Conservation (phyloP, 345 rosid genomes). For the Cardiospermum halicacabum region DNA sequence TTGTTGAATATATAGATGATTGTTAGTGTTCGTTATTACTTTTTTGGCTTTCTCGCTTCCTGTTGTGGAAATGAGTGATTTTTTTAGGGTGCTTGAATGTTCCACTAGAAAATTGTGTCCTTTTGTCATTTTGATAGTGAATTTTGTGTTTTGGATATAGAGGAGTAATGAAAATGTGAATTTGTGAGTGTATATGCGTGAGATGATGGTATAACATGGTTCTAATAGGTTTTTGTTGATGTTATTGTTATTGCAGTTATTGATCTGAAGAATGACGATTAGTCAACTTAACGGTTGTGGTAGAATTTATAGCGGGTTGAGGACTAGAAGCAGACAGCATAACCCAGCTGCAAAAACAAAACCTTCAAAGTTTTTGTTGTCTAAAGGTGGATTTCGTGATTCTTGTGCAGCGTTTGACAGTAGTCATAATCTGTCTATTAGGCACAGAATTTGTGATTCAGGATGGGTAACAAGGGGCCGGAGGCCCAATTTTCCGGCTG, state of each 20-base stretch:
- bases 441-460: conserved; percentile 20
- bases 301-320: conserved; percentile 30
- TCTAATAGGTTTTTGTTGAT: conserved; percentile 6
- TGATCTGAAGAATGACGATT: conserved; percentile 28
- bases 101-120: neutral
- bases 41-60: too few relatives aligned
- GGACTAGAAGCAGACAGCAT: conserved; percentile 22
- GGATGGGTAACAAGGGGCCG: conserved; percentile 31
- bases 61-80: conserved; percentile 1
- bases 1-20: neutral
- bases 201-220: neutral
- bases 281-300: conserved; percentile 33
- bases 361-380: conserved; percentile 16
- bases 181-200: neutral
- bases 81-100: neutral
- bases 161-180: neutral
- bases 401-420: conserved; percentile 9
- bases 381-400: conserved; percentile 14
- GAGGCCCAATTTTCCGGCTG: conserved; percentile 23
- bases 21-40: neutral
- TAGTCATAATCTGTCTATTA: conserved; percentile 16
- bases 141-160: neutral
- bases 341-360: conserved; percentile 14
- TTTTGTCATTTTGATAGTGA: neutral
- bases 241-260: neutral